Conservation (phyloP, 2,329 filamentous ascomycete species). For the Cercospora beticola region DNA sequence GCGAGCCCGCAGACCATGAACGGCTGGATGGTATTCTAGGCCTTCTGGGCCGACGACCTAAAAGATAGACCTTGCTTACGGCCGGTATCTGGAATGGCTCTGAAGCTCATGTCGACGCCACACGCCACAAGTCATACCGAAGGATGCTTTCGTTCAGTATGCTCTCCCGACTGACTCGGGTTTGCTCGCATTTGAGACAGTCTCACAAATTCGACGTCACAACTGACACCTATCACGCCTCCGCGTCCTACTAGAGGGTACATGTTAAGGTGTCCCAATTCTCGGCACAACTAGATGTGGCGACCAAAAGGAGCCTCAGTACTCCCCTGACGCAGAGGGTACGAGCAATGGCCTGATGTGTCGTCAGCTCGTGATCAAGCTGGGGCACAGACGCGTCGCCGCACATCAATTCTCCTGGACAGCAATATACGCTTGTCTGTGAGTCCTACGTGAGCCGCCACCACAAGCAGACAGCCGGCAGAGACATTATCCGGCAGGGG, state of each 20-base stretch:
- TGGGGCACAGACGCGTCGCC: neutral
- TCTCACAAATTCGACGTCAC: neutral
- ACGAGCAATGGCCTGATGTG: neutral
- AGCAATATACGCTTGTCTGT: neutral
- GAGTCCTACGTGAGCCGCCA: neutral
- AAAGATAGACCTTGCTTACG: neutral
- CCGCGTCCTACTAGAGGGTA: neutral
- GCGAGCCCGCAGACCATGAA: neutral
- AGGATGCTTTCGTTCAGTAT: neutral
- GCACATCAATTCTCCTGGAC: neutral
- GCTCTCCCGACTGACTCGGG: neutral
- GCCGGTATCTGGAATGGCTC: neutral
- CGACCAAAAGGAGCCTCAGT: neutral
- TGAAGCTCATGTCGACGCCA: neutral
- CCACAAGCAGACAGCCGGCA: neutral
- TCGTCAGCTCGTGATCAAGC: neutral
- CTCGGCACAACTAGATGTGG: neutral
- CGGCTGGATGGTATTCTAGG: neutral
- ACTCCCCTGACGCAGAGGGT: neutral
- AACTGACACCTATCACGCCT: neutral
- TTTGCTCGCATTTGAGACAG: neutral
- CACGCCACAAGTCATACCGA: neutral
- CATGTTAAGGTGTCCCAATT: neutral
- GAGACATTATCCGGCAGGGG: neutral
- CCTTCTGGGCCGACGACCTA: slow-evolving; percentile 4